These are phyloP conservation scores for Penicillium palitans DNA, from an alignment of 2,329 filamentous ascomycete species.

Conservation along the genomic window DNA sequence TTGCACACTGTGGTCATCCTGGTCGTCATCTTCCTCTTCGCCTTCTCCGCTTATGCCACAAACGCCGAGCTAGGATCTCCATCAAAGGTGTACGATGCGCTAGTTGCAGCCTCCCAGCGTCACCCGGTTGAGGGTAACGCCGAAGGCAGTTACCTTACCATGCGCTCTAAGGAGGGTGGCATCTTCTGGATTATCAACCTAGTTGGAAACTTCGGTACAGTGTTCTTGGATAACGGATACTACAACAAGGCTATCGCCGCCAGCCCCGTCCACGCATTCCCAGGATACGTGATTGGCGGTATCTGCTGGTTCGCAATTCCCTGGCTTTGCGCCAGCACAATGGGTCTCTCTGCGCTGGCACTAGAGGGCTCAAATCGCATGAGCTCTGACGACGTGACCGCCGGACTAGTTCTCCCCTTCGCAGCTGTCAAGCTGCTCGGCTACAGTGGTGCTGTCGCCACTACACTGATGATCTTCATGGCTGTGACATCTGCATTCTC, in stretches of 20 bases:
- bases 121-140: slow-evolving; percentile 81
- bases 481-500: slow-evolving; percentile 83
- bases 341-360: slow-evolving; percentile 79
- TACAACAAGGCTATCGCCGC: slow-evolving; percentile 94
- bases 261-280: slow-evolving; percentile 78
- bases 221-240: slow-evolving; percentile 83
- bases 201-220: slow-evolving; percentile 62
- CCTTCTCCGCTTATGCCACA: slow-evolving; percentile 77
- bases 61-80: slow-evolving; percentile 73
- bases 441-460: slow-evolving; percentile 74
- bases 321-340: slow-evolving; percentile 83
- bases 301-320: slow-evolving; percentile 91
- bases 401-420: slow-evolving; percentile 80
- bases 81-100: slow-evolving; percentile 71
- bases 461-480: slow-evolving; percentile 82
- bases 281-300: slow-evolving; percentile 84
- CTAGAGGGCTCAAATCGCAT: slow-evolving; percentile 76
- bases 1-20: slow-evolving; percentile 74
- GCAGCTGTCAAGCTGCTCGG: slow-evolving; percentile 82
- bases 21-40: slow-evolving; percentile 81
- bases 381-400: slow-evolving; percentile 70
- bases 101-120: slow-evolving; percentile 64
- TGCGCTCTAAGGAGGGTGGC: slow-evolving; percentile 75
- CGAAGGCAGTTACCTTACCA: slow-evolving; percentile 80
- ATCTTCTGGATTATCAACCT: slow-evolving; percentile 93